phyloP scores from a whole-genome alignment of 768 basidiomycete genomes.

The Leucosporidium yakuticum region DNA sequence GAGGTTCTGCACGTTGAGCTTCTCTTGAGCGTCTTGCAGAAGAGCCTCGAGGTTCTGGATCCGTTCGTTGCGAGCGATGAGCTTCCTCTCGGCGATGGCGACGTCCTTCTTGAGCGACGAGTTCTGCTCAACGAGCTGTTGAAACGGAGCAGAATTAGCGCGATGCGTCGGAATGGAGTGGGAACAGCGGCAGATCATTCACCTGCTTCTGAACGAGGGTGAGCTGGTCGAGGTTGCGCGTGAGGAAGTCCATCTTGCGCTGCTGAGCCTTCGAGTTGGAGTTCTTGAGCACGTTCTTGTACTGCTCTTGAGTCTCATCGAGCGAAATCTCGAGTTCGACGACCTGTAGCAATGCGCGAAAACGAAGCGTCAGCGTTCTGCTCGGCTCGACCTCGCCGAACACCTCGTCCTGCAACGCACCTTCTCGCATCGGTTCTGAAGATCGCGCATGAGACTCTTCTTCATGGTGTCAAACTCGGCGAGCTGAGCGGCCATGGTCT shows the following conservation, averaged over 20 bases:
- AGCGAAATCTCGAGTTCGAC: constrained; percentile 98
- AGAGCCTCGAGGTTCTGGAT: constrained; percentile 93
- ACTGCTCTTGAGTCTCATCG: constrained; percentile 97
- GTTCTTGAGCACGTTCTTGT: constrained; percentile 95
- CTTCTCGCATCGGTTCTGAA: constrained; percentile 99
- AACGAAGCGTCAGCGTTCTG: constrained; percentile 29
- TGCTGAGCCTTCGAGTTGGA: constrained; percentile 98
- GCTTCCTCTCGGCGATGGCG: constrained; percentile 90
- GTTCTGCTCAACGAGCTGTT: constrained; percentile 95
- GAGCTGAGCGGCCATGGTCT: constrained; percentile 94
- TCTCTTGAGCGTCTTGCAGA: constrained; percentile 86
- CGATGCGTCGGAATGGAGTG: neutral
- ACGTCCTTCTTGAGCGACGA: constrained; percentile 94
- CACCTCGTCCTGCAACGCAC: constrained; percentile 46
- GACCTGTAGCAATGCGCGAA: constrained; percentile 54
- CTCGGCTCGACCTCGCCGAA: neutral
- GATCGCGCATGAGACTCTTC: constrained; percentile 95
- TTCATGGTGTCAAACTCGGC: constrained; percentile 98
- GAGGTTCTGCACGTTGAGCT: constrained; percentile 85
- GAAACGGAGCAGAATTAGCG: constrained; percentile 7
- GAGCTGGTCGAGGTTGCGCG: constrained; percentile 90
- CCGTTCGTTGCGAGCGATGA: constrained; percentile 91
- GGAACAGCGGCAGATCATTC: constrained; percentile 25
- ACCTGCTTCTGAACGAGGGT: constrained; percentile 97
- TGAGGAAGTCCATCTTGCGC: constrained; percentile 98